Evolutionary conservation across 805 yeast species (phyloP), one percentile per base, ranked within the genome.

Genomic region (Saturnispora serradocipensis): DNA sequence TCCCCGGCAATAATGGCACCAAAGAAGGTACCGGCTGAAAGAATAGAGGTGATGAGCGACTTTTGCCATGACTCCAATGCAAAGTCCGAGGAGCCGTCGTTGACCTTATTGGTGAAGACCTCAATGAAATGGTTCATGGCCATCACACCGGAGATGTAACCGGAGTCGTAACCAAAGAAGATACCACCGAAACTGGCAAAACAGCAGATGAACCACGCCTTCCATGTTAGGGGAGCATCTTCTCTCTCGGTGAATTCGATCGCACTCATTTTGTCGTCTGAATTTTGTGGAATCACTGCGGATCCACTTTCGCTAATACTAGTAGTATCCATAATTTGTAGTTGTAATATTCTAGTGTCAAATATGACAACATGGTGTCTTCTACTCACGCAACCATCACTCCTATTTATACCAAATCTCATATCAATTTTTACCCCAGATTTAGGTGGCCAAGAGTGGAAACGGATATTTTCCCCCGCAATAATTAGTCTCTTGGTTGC

Each of bases 111-210:
- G 8, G 67, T 59, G 51, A 67, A 66, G 24, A 56, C 54, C 9
- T 61, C 56, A 51, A 68, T 60, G 56, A 68, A 52, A 58, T 77
- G 81, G 28, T 67, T 63, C 88, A 82, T 82, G 54, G 78, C 86
- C 71, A 82, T 65, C 46, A 82, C 76, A 68, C 83, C 85, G 55
- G 81, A 77, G 54, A 82, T 80, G 53, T 81, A 73, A 53, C 87
- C 88, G 1, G 87, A 81, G 62, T 82, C 87, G 62, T 80, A 82
- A 50, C 87, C 87, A 56, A 77, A 82, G 50, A 81, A 70, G 56
- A 82, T 72, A 50, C 87, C 88, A 55, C 85, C 86, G 50, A 81
- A 76, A 27, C 86, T 84, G 11, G 84, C 83, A 50, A 81, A 83
- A 51, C 79, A 65, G 58, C 86, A 67, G 61, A 67, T 66, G 28